Percentiles rank a stretch among this genome's conserved stretches.
Evolutionary conservation across 345 rosid genomes (phyloP).

Genomic region (Euphorbia lathyris): DNA sequence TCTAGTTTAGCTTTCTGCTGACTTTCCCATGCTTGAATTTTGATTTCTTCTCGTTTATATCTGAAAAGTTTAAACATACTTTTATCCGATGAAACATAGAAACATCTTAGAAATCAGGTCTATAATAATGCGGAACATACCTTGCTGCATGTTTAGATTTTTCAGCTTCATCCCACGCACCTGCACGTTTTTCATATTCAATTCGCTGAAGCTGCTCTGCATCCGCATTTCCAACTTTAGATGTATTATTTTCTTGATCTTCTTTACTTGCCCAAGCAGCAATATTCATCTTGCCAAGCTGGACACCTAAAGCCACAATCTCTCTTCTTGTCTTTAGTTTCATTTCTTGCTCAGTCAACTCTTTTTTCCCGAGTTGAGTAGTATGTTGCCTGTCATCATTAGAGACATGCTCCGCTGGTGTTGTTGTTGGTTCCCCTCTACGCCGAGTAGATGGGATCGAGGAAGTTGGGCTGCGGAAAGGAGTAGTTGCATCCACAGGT

Average conservation of each 20-base stretch:
- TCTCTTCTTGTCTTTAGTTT: slow-evolving; percentile 72
- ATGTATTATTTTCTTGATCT: slow-evolving; percentile 43
- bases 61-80: slow-evolving; percentile 28
- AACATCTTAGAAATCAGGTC: background rate
- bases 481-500: slow-evolving; percentile 62
- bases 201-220: slow-evolving; percentile 38
- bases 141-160: slow-evolving; percentile 58
- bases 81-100: slow-evolving; percentile 8
- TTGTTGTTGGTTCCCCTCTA: slow-evolving; percentile 42
- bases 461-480: slow-evolving; percentile 66
- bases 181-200: slow-evolving; percentile 58
- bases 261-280: slow-evolving; percentile 84
- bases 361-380: slow-evolving; percentile 26
- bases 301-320: slow-evolving; percentile 70
- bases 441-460: slow-evolving; percentile 68
- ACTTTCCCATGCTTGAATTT: slow-evolving; percentile 82
- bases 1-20: slow-evolving; percentile 66
- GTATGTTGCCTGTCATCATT: slow-evolving; percentile 31
- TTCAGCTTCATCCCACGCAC: slow-evolving; percentile 77
- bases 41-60: slow-evolving; percentile 62
- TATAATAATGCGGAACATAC: slow-evolving; percentile 21
- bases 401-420: slow-evolving; percentile 32
- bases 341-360: slow-evolving; percentile 59
- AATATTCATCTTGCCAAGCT: slow-evolving; percentile 78
- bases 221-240: slow-evolving; percentile 23